phyloP scores from a whole-genome alignment of 257 asterid genomes.

The Nicotiana sylvestris region DNA sequence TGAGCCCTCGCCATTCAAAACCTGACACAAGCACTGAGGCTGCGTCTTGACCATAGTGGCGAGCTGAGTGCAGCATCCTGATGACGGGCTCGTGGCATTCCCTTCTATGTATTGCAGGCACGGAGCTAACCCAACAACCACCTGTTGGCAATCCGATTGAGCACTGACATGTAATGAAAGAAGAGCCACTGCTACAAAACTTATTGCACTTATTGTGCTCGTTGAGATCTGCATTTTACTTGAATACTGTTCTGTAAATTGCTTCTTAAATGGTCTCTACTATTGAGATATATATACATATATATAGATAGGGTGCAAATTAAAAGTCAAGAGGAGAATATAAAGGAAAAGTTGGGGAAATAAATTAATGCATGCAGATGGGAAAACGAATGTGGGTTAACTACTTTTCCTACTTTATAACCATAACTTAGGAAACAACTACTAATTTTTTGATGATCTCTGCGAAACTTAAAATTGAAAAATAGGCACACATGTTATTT shows the following conservation, averaged over 20 bases:
- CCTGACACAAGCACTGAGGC: constrained; percentile 45
- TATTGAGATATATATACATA: no score
- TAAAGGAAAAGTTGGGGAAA: constrained; percentile 9
- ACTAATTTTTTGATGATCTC: neutral
- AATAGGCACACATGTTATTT: neutral
- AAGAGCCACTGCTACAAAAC: constrained; percentile 11
- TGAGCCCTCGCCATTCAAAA: constrained; percentile 31
- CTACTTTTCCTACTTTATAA: constrained; percentile 29
- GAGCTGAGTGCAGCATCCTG: constrained; percentile 54
- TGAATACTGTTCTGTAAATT: no score
- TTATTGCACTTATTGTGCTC: neutral
- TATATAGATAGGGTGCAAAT: no score
- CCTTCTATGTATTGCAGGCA: constrained; percentile 51
- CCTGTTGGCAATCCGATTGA: constrained; percentile 38
- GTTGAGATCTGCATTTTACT: neutral
- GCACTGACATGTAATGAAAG: constrained; percentile 19
- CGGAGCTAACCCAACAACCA: constrained; percentile 40
- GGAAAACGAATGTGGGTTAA: constrained; percentile 33
- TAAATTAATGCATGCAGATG: neutral
- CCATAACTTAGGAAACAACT: neutral
- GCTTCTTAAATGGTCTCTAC: no score
- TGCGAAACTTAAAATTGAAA: neutral
- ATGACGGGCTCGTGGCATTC: constrained; percentile 42
- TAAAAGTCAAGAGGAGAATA: neutral
- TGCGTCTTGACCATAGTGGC: constrained; percentile 29